Percentiles rank a stretch among this genome's conserved stretches.
phyloP scores from a whole-genome alignment of 441 rosid species.

The Gossypium gossypioides region DNA sequence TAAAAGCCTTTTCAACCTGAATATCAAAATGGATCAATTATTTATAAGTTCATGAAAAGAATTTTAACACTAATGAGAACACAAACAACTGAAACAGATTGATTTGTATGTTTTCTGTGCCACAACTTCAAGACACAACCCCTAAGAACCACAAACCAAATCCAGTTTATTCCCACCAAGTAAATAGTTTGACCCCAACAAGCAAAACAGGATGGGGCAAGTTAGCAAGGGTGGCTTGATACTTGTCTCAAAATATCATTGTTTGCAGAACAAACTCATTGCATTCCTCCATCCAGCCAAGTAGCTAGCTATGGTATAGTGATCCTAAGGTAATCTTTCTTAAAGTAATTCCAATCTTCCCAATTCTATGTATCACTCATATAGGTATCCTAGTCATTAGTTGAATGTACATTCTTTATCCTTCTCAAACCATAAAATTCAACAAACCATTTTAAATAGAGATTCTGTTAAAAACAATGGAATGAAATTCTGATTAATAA shows the following conservation, averaged over 20 bases:
- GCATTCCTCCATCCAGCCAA: neutral
- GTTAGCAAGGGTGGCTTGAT: neutral
- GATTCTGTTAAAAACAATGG: neutral
- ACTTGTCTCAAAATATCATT: conserved; percentile 3
- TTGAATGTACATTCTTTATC: neutral
- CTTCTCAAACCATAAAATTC: neutral
- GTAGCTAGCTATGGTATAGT: neutral
- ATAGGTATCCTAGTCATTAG: neutral
- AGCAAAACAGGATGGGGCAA: neutral
- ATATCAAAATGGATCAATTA: conserved; percentile 6
- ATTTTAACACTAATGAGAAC: neutral
- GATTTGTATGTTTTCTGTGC: neutral
- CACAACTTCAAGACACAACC: conserved; percentile 2
- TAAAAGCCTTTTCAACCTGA: conserved; percentile 96
- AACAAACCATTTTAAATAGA: conserved; percentile 7
- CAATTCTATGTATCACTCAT: neutral
- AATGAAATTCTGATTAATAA: neutral
- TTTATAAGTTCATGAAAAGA: neutral
- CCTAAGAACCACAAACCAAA: conserved; percentile 4
- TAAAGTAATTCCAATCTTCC: neutral
- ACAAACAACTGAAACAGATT: neutral
- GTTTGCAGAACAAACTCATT: neutral
- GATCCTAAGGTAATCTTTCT: neutral
- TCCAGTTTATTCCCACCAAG: neutral
- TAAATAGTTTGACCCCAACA: neutral